Evolutionary conservation across 805 yeast species (phyloP), one percentile per base, ranked within the genome.

Genomic region (Sugiyamaella chiloensis): DNA sequence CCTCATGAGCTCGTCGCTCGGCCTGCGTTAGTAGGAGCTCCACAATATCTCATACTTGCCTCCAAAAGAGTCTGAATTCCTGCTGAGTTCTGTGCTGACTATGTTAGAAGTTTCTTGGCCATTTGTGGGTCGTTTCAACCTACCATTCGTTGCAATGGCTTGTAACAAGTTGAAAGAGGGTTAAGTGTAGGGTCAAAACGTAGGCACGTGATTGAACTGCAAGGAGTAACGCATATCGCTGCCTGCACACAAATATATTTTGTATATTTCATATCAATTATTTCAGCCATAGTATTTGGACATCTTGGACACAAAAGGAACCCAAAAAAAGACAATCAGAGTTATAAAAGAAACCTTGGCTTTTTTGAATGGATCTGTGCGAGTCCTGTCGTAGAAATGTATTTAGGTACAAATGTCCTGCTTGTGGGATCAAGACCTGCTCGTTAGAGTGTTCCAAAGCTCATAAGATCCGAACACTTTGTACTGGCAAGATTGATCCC

Each of bases 1-100:
- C 86, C 59, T 83, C 90, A 60, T 95, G 97, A n/a, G 99, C 98
- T 61, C 87, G 91, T 71, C 86, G 88, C 73, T 93, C 99, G 53
- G 98, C 95, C 76, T 85, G 63, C 51, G 48, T 29, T 30, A 37
- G 30, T 14, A 11, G 21, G 7, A 2, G 20, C 14, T 20, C 21
- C 34, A 17, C 27, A 16, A 23, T 24, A 19, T 30, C 24, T 21
- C 16, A 24, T 8, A 62, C 76, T 24, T 61, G 73, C 79, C 64
- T 77, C 83, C 52, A 83, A 73, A 50, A 83, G 76, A 55, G 85
- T 80, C 73, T 83, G 86, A 61, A 83, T 82, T 58, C 87, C 88
- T 47, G 76, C 64, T 29, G 75, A 69, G 59, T 65, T 69, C 47
- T 71, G 71, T 37, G 72, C 72, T 51, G 74, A 69, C 73, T 67